Conservation (phyloP, 2,329 filamentous ascomycete species). For the Paecilomyces formosus region DNA sequence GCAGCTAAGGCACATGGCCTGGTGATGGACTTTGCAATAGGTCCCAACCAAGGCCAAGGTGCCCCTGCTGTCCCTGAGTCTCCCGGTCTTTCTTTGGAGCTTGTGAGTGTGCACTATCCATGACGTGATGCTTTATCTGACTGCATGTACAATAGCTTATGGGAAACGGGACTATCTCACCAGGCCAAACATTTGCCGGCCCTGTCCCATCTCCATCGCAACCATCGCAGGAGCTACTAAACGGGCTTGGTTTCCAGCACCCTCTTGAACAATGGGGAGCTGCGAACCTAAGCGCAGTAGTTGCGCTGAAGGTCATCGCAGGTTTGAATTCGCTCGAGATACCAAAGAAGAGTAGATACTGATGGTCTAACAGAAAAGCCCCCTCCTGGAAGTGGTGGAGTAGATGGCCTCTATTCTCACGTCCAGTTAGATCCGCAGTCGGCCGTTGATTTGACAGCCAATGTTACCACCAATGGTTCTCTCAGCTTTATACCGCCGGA, state of each 20-base stretch:
- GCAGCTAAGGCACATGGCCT: constrained; percentile 29
- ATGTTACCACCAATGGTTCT: not conserved
- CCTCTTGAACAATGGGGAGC: not conserved
- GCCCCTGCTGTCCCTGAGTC: constrained; percentile 29
- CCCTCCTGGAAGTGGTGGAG: not conserved
- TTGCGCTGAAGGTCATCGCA: not conserved
- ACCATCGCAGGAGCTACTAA: not conserved
- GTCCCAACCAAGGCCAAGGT: constrained; percentile 42
- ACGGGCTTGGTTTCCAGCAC: not conserved
- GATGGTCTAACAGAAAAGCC: not conserved
- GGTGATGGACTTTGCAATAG: constrained; percentile 40
- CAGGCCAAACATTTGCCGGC: not conserved
- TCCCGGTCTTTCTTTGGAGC: constrained; percentile 17
- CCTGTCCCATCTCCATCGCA: not conserved
- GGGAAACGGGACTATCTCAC: not conserved
- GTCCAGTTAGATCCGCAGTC: not conserved
- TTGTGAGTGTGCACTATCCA: constrained; percentile 18
- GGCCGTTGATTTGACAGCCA: not conserved
- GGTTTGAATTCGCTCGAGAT: not conserved
- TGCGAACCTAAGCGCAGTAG: not conserved
- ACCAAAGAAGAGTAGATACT: not conserved
- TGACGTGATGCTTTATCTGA: not conserved
- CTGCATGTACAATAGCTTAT: not conserved
- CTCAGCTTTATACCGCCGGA: not conserved
- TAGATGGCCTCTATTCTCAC: not conserved